Evolutionary conservation across 495 filamentous ascomycete species (phyloP).

Genomic region (Neurospora tetraspora): DNA sequence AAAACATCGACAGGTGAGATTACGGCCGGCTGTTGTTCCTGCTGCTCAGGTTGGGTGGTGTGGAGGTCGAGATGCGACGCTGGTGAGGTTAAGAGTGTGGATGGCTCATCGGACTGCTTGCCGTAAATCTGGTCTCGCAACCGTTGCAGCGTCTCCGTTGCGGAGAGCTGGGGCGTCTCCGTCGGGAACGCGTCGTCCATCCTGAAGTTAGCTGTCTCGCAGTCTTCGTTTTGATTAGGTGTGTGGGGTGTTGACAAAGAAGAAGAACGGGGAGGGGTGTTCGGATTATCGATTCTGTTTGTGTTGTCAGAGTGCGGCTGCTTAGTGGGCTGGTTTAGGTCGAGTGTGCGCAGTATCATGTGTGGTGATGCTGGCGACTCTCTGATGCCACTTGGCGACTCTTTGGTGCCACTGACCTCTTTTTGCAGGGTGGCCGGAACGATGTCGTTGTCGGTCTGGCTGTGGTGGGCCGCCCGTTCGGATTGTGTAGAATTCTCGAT

Average conservation of each 20-base stretch:
- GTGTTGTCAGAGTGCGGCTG: background rate
- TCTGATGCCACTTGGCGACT: background rate
- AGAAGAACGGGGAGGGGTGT: background rate
- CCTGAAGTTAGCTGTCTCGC: background rate
- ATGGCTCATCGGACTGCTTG: background rate
- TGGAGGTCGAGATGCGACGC: background rate
- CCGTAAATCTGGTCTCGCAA: background rate
- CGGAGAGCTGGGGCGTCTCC: background rate
- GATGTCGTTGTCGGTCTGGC: slow-evolving; percentile 6
- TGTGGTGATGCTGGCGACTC: background rate
- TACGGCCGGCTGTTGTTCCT: background rate
- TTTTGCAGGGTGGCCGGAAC: slow-evolving; percentile 13
- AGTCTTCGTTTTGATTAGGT: background rate
- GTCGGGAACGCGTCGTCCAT: background rate
- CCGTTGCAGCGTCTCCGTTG: background rate
- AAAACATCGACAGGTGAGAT: background rate
- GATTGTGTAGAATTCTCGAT: background rate
- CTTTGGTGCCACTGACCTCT: background rate
- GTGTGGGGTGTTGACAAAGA: background rate
- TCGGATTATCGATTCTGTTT: background rate
- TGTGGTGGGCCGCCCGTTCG: background rate
- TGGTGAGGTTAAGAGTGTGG: background rate
- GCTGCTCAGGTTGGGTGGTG: background rate
- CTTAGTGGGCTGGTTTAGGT: background rate
- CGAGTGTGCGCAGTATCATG: background rate